Evolutionary conservation across 2,329 filamentous ascomycete genomes (phyloP), one percentile per base, ranked within the genome.

Genomic region (Aspergillus sp.): DNA sequence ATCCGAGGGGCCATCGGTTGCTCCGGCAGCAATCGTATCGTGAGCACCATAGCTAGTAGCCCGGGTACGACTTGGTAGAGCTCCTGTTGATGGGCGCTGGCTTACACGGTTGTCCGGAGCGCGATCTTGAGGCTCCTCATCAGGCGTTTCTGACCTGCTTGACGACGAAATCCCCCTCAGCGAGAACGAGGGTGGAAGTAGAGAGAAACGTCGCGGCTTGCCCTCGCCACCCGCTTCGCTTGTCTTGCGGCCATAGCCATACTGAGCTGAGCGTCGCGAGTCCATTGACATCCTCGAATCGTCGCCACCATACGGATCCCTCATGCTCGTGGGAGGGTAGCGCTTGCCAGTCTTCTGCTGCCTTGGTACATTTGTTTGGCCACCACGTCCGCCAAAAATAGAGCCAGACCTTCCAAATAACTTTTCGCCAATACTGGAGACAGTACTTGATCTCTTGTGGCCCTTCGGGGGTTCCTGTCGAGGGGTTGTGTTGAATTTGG

Each of bases 271-370:
- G 46, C 88, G 85, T 23, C 89, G 84, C 17, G 88, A 92, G 64
- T 93, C 90, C 68, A 90, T 85, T 1, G 90, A 93, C 41, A 81
- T 79, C 48, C 89, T 81, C 12, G 81, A 75, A 40, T 86, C 84
- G 35, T 80, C 81, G 48, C 82, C 82, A 6, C 85, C 79, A 73
- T 89, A 85, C 2, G 86, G 81, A 62, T 89, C 88, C 61, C 89
- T 85, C 91, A 97, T 96, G 78, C 92, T 96, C 48, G 93, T 90
- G 4, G 93, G 93, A 56, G 93, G 93, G 69, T 97, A 96, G 61
- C 87, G 87, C 71, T 90, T 86, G 62, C 81, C 77, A 57, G 74
- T 68, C 56, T 82, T 83, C 8, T 77, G 68, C 8, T 77, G 68
- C 59, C 82, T 74, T 62, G 76, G 59, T 41, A 70, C 68, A 53